These are phyloP conservation scores for Boletus reticuloceps DNA, from an alignment of 768 basidiomycete species.

Conservation along the genomic window DNA sequence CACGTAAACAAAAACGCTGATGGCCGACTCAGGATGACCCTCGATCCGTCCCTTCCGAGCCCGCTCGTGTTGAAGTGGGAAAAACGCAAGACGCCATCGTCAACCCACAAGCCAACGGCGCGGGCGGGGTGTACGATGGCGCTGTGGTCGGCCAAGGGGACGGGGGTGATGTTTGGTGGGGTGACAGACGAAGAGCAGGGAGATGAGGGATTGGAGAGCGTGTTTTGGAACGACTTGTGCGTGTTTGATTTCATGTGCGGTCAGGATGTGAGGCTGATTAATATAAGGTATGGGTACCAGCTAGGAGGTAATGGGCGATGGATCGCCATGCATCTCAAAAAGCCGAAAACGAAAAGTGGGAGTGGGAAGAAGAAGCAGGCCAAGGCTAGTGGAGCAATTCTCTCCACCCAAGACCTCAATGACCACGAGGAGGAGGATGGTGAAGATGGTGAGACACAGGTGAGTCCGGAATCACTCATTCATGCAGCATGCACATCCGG, in stretches of 20 bases:
- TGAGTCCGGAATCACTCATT: background rate
- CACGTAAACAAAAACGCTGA: background rate
- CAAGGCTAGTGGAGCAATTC: background rate
- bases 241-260: background rate
- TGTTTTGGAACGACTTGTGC: conserved; percentile 83
- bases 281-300: conserved; percentile 76
- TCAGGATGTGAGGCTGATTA: background rate
- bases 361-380: conserved; percentile 41
- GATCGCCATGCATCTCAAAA: conserved; percentile 70
- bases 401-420: background rate
- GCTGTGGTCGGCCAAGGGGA: conserved; percentile 63
- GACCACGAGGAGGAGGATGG: conserved; percentile 17
- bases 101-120: conserved; percentile 51
- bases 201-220: conserved; percentile 81
- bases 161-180: conserved; percentile 82
- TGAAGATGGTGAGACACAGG: conserved; percentile 14
- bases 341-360: conserved; percentile 53
- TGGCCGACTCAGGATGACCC: conserved; percentile 28
- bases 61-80: conserved; percentile 77
- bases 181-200: conserved; percentile 84
- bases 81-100: conserved; percentile 71
- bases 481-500: background rate
- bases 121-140: conserved; percentile 89
- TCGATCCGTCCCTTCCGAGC: conserved; percentile 22
- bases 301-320: conserved; percentile 71